These are phyloP conservation scores for Pisolithus orientalis DNA, from an alignment of 768 basidiomycete species.

Conservation along the genomic window DNA sequence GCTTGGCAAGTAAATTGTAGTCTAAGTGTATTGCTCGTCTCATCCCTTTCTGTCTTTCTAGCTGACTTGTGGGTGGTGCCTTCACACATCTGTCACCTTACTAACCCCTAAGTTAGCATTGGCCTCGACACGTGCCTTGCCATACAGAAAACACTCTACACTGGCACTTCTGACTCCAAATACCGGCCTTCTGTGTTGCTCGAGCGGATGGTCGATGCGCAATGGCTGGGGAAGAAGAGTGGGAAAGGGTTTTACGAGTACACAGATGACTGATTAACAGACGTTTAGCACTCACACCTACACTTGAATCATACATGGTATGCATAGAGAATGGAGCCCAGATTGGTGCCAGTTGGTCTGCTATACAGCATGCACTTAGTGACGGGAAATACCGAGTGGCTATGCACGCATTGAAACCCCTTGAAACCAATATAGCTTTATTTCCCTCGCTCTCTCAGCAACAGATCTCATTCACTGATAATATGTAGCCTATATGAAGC, in stretches of 20 bases:
- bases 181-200: slow-evolving; percentile 88
- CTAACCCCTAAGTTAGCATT: slow-evolving; percentile 49
- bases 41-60: slow-evolving; percentile 8
- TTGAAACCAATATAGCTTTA: too few species aligned
- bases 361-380: too few species aligned
- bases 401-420: too few species aligned
- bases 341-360: too few species aligned
- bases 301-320: background rate
- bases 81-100: background rate
- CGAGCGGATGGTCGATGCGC: slow-evolving; percentile 94
- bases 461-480: too few species aligned
- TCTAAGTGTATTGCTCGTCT: background rate
- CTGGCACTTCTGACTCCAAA: slow-evolving; percentile 88
- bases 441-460: too few species aligned
- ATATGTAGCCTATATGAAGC: too few species aligned
- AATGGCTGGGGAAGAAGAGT: slow-evolving; percentile 88
- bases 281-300: background rate
- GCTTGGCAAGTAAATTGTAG: slow-evolving; percentile 43
- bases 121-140: slow-evolving; percentile 96
- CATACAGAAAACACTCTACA: slow-evolving; percentile 85
- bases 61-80: slow-evolving; percentile 26
- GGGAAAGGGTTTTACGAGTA: slow-evolving; percentile 97
- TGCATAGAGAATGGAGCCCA: too few species aligned
- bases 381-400: too few species aligned
- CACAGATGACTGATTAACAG: slow-evolving; percentile 10